Base-by-base conservation (phyloP, 2,329 filamentous ascomycete species). In the Fusarium solani-melongenae region DNA sequence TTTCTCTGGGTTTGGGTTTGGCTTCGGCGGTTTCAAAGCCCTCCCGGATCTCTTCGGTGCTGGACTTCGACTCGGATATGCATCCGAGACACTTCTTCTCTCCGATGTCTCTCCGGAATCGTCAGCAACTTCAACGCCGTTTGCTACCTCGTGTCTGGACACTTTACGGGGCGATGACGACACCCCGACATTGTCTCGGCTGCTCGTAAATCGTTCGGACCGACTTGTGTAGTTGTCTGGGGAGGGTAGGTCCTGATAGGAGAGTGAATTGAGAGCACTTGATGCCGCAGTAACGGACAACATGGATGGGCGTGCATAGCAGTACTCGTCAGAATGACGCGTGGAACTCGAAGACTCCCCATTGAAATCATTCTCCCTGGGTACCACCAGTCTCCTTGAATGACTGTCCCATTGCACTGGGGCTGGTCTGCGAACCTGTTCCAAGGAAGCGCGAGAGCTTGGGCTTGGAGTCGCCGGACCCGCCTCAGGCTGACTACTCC, bases 201-300 rank as follows among this genome's bases (percentile, higher is more conserved):
- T 38, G 22, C 62, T 62, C 4, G 63, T 33, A 6, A 63, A 46
- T 11, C 75, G 71, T 6, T 79, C 78, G 33, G 51, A 53, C 53
- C 71, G 72, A 51, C 62, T 71, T 7, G 67, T 46, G 17, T 66
- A 62, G 61, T 66, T 71, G 10, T 78, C 78, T 22, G 69, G 58
- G 2, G 67, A 60, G 41, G 70, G 38, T 0, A 70, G 39, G 5
- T 81, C 80, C 59, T 79, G 77, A 41, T 74, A 66, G 6, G 77
- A 76, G 8, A 76, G 76, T 11, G 84, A 81, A 46, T 81, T 86
- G 6, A 90, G 73, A 8, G 88, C 88, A 73, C 87, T 90, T 7
- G 88, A 89, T 17, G 88, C 88, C 46, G 88, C 88, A 59, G 86
- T 89, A 14, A 90, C 78, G 8, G 88, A 89, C 4, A 90, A 81